phyloP scores from a whole-genome alignment of 805 yeast genomes.

The Candida coquimbonensis region DNA sequence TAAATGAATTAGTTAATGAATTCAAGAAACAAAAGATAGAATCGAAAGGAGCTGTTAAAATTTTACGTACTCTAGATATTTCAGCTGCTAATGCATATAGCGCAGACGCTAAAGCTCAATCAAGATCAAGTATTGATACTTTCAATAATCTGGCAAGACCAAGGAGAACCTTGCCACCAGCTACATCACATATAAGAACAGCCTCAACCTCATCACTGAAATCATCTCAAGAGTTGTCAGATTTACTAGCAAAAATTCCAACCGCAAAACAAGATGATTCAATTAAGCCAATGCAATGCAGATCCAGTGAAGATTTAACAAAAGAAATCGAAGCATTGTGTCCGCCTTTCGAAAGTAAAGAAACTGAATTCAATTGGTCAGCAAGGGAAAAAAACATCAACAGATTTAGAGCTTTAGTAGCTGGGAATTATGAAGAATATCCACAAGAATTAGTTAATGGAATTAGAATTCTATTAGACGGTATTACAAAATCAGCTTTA shows the following conservation, averaged over 20 bases:
- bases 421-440: constrained; percentile 47
- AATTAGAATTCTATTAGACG: constrained; percentile 40
- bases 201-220: constrained; percentile 1
- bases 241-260: constrained; percentile 12
- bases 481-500: constrained; percentile 54
- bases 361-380: constrained; percentile 86
- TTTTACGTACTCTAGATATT: constrained; percentile 17
- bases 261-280: constrained; percentile 17
- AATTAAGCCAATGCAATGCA: constrained; percentile 6
- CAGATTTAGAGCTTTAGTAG: constrained; percentile 48
- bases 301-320: constrained; percentile 16
- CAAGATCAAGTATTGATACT: constrained; percentile 21
- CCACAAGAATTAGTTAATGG: constrained; percentile 30
- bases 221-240: constrained; percentile 10
- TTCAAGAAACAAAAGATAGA: constrained; percentile 20
- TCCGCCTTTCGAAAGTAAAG: constrained; percentile 58
- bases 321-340: constrained; percentile 23
- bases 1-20: constrained; percentile 14
- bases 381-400: constrained; percentile 56
- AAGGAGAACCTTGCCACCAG: neutral
- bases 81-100: constrained; percentile 15
- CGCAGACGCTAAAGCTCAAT: constrained; percentile 8
- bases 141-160: constrained; percentile 15
- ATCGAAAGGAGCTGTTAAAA: constrained; percentile 8
- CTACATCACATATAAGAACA: neutral